Evolutionary conservation across 352 stramenopile species (phyloP).

Genomic region (Peronospora tabacina): DNA sequence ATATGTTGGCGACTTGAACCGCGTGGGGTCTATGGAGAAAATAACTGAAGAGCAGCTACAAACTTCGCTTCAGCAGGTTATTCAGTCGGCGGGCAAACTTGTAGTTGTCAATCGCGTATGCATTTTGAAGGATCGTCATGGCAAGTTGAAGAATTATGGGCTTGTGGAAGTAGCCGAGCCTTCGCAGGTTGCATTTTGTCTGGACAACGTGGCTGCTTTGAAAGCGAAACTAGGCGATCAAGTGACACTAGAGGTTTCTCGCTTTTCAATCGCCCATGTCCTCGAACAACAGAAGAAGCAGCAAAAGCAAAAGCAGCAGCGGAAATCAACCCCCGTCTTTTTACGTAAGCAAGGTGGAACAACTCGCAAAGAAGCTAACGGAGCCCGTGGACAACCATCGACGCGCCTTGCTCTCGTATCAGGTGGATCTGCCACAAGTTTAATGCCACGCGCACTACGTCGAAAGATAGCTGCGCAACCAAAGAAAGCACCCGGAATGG

Average conservation of each 20-base stretch:
- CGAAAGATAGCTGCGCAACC: slow-evolving; percentile 29
- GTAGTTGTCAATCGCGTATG: slow-evolving; percentile 40
- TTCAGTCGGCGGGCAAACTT: slow-evolving; percentile 25
- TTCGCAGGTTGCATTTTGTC: slow-evolving; percentile 24
- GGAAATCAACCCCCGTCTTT: slow-evolving; percentile 4
- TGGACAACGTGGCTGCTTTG: slow-evolving; percentile 28
- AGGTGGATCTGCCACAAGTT: slow-evolving; percentile 23
- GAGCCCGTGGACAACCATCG: slow-evolving; percentile 20
- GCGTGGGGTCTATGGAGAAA: slow-evolving; percentile 26
- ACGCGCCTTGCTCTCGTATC: slow-evolving; percentile 23
- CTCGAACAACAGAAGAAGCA: slow-evolving; percentile 51
- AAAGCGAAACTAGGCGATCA: slow-evolving; percentile 37
- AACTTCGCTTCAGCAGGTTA: slow-evolving; percentile 29
- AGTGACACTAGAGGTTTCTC: slow-evolving; percentile 48
- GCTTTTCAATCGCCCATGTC: slow-evolving; percentile 58
- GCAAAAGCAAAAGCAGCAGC: slow-evolving; percentile 28
- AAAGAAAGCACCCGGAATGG: slow-evolving; percentile 14
- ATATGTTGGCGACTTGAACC: slow-evolving; percentile 45
- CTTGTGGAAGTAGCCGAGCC: slow-evolving; percentile 43
- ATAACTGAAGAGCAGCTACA: slow-evolving; percentile 36
- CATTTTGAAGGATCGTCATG: slow-evolving; percentile 51
- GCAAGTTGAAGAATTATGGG: slow-evolving; percentile 58
- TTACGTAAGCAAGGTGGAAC: not conserved
- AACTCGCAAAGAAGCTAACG: slow-evolving; percentile 10
- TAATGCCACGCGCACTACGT: slow-evolving; percentile 51